A percentile compares a stretch with the other conserved stretches of the same genome.
phyloP scores from a whole-genome alignment of 2,329 filamentous ascomycete genomes.

The Nothophaeocryptopus gaeumannii region DNA sequence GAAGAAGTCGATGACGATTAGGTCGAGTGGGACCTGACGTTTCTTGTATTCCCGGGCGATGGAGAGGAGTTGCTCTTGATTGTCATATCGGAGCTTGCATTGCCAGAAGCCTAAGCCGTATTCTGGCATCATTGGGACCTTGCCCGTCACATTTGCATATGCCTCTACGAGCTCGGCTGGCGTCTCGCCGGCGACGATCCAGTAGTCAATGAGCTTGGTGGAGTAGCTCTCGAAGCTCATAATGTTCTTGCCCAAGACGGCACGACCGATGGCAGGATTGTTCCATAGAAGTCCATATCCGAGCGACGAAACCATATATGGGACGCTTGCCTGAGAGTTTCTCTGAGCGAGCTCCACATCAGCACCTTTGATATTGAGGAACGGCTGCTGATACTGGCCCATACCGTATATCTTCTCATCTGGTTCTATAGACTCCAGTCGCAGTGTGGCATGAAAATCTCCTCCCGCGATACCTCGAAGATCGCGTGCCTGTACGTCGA shows the following conservation, averaged over 20 bases:
- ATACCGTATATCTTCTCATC: conserved; percentile 65
- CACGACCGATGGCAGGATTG: conserved; percentile 60
- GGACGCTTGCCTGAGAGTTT: conserved; percentile 64
- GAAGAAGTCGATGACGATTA: conserved; percentile 68
- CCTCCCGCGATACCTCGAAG: conserved; percentile 53
- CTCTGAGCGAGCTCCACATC: conserved; percentile 64
- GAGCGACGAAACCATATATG: conserved; percentile 58
- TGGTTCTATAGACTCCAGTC: conserved; percentile 54
- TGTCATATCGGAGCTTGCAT: conserved; percentile 64
- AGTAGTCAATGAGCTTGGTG: conserved; percentile 60
- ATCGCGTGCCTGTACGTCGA: conserved; percentile 58
- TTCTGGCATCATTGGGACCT: conserved; percentile 65
- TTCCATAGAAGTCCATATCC: conserved; percentile 68
- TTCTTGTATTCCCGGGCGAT: conserved; percentile 60
- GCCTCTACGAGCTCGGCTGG: conserved; percentile 56
- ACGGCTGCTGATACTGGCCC: conserved; percentile 66
- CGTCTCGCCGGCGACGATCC: conserved; percentile 58
- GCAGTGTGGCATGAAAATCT: conserved; percentile 57
- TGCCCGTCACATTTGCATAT: conserved; percentile 58
- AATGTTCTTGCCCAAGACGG: conserved; percentile 59
- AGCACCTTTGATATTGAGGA: conserved; percentile 60
- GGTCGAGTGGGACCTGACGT: conserved; percentile 57
- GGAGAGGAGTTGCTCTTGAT: conserved; percentile 60
- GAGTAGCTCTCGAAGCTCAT: conserved; percentile 62
- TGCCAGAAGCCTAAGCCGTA: conserved; percentile 69